Evolutionary conservation across 768 basidiomycete species (phyloP).

Genomic region (Pleurotus cornucopiae): DNA sequence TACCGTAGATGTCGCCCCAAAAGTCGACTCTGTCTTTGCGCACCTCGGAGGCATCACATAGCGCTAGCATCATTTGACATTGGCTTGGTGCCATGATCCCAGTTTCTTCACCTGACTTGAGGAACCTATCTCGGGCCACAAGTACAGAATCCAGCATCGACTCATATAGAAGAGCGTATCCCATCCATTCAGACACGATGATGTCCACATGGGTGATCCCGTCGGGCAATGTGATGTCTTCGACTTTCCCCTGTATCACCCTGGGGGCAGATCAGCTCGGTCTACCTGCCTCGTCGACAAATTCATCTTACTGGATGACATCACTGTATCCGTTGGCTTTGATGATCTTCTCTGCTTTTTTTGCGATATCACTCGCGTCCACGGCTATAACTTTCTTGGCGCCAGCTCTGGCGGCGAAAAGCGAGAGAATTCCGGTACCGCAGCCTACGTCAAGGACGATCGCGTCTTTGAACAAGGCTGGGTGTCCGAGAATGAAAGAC

Average conservation of each 20-base stretch:
- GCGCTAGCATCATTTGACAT: conserved; percentile 77
- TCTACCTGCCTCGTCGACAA: no score
- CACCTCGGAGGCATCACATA: conserved; percentile 74
- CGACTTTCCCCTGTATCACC: conserved; percentile 88
- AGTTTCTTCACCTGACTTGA: conserved; percentile 42
- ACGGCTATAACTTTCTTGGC: conserved; percentile 89
- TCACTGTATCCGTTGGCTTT: conserved; percentile 68
- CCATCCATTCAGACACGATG: conserved; percentile 99
- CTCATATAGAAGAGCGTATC: conserved; percentile 87
- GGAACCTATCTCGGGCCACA: conserved; percentile 80
- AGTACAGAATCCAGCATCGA: conserved; percentile 97
- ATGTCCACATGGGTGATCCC: conserved; percentile 79
- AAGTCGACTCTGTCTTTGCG: conserved; percentile 81
- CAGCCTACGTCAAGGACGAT: conserved; percentile 95
- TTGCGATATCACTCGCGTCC: conserved; percentile 82
- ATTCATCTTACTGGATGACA: conserved; percentile 48
- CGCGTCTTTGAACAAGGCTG: conserved; percentile 76
- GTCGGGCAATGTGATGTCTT: conserved; percentile 77
- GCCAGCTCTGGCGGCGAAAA: conserved; percentile 86
- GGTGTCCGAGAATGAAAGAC: conserved; percentile 82
- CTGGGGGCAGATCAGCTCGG: not conserved
- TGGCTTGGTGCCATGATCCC: conserved; percentile 93
- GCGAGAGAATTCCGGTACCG: conserved; percentile 88
- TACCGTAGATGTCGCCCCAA: conserved; percentile 92
- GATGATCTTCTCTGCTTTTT: conserved; percentile 74